Percentiles rank a stretch among this genome's conserved stretches.
These are phyloP conservation scores for Pyronema domesticum DNA, from an alignment of 495 filamentous ascomycete species.

Conservation along the genomic window DNA sequence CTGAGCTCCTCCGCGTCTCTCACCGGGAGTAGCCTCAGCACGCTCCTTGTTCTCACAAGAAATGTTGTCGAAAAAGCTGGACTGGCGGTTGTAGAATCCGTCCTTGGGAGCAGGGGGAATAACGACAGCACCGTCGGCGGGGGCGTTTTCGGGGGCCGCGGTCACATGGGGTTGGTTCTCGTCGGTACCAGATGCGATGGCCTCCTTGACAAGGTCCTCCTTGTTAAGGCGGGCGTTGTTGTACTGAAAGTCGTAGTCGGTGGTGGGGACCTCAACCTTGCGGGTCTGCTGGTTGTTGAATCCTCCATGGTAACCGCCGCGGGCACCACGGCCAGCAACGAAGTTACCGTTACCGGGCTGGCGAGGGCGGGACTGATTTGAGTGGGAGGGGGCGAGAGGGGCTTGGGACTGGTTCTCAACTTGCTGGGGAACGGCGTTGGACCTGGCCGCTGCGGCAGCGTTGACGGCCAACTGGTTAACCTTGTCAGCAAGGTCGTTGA, in stretches of 20 bases:
- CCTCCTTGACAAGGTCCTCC: slow-evolving; percentile 81
- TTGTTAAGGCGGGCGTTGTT: slow-evolving; percentile 98
- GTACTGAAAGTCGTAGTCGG: slow-evolving; percentile 83
- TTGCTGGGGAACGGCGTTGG: neutral
- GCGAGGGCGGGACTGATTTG: slow-evolving; percentile 15
- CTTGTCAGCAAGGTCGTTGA: slow-evolving; percentile 68
- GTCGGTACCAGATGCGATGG: slow-evolving; percentile 41
- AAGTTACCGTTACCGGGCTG: slow-evolving; percentile 31
- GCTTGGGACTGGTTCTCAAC: no score
- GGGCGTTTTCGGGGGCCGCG: neutral
- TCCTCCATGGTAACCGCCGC: slow-evolving; percentile 36
- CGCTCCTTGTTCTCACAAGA: slow-evolving; percentile 81
- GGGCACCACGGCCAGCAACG: slow-evolving; percentile 40
- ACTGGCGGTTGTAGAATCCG: slow-evolving; percentile 60
- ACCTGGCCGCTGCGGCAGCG: slow-evolving; percentile 26
- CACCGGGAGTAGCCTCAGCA: slow-evolving; percentile 46
- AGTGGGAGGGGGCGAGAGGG: no score
- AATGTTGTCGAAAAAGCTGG: slow-evolving; percentile 94
- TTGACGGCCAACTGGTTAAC: slow-evolving; percentile 75
- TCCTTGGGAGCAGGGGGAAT: slow-evolving; percentile 27
- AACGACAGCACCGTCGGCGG: slow-evolving; percentile 25
- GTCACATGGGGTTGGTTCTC: slow-evolving; percentile 9
- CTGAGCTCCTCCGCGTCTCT: slow-evolving; percentile 58
- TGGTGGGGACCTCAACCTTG: slow-evolving; percentile 71
- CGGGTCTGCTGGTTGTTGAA: slow-evolving; percentile 33